phyloP scores from a whole-genome alignment of 495 filamentous ascomycete genomes.

The Massariosphaeria phaeospora region DNA sequence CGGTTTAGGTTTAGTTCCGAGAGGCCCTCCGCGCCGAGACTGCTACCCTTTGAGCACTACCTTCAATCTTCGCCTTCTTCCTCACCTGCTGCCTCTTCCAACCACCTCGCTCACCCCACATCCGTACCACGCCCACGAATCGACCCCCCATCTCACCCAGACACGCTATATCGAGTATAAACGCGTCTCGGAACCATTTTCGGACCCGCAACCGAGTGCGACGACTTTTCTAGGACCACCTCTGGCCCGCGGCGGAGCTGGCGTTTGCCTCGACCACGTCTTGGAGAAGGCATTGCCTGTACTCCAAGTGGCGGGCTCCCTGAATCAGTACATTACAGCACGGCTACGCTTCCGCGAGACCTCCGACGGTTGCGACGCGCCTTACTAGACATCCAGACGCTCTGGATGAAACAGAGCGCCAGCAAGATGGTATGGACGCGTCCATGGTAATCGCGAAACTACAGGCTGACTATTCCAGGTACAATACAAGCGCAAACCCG shows the following conservation, averaged over 20 bases:
- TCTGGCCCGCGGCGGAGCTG: slow-evolving; percentile 13
- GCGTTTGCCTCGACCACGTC: background rate
- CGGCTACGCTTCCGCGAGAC: slow-evolving; percentile 1
- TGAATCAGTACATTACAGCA: background rate
- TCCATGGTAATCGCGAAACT: background rate
- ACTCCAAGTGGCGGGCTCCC: background rate
- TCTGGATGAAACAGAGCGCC: slow-evolving; percentile 18
- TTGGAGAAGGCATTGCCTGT: background rate
- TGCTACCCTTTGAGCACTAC: slow-evolving; percentile 16
- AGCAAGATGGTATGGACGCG: slow-evolving; percentile 42
- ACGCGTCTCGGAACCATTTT: slow-evolving; percentile 32
- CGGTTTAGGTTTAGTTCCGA: slow-evolving; percentile 1
- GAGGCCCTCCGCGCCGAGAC: slow-evolving; percentile 1
- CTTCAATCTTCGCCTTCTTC: slow-evolving; percentile 28
- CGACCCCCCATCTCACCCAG: slow-evolving; percentile 12
- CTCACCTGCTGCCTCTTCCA: slow-evolving; percentile 17
- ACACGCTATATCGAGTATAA: slow-evolving; percentile 13
- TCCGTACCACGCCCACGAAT: slow-evolving; percentile 24
- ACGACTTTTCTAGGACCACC: slow-evolving; percentile 22
- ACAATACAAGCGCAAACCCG: slow-evolving; percentile 91
- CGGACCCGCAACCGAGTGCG: slow-evolving; percentile 16
- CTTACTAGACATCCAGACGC: background rate
- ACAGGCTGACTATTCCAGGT: slow-evolving; percentile 54
- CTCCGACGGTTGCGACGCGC: slow-evolving; percentile 21
- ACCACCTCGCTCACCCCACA: slow-evolving; percentile 17